phyloP scores from a whole-genome alignment of 805 yeast species.

The Kregervanrija fluxuum region DNA sequence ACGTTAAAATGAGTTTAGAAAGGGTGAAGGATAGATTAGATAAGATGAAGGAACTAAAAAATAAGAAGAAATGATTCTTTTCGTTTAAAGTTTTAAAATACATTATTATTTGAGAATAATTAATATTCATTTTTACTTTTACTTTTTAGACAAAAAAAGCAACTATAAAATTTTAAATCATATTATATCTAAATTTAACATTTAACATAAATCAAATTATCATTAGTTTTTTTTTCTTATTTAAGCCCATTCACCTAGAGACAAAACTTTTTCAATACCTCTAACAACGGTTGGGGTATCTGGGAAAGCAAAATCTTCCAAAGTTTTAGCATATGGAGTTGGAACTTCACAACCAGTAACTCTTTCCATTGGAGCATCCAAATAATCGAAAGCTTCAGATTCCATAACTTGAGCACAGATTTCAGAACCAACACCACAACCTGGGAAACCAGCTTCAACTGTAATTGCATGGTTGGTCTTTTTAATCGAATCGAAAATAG shows the following conservation, averaged over 20 bases:
- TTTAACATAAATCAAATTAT: background rate
- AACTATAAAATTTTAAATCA: background rate
- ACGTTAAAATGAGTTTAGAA: slow-evolving; percentile 62
- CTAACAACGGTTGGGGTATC: slow-evolving; percentile 83
- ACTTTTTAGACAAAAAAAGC: background rate
- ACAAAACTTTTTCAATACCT: slow-evolving; percentile 76
- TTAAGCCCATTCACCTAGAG: slow-evolving; percentile 38
- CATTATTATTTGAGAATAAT: background rate
- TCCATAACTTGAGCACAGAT: slow-evolving; percentile 97
- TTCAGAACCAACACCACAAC: slow-evolving; percentile 98
- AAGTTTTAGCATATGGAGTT: slow-evolving; percentile 93
- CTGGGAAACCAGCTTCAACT: slow-evolving; percentile 97
- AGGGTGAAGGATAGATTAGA: slow-evolving; percentile 45
- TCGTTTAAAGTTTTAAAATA: background rate
- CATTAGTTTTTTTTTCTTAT: background rate
- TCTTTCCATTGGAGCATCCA: slow-evolving; percentile 98
- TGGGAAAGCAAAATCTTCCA: slow-evolving; percentile 99
- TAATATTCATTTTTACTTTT: background rate
- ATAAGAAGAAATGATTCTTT: slow-evolving; percentile 2
- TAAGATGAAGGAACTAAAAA: slow-evolving; percentile 25
- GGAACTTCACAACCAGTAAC: slow-evolving; percentile 99
- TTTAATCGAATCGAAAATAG: slow-evolving; percentile 82
- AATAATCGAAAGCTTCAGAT: slow-evolving; percentile 94
- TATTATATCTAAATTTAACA: background rate
- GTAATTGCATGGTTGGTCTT: slow-evolving; percentile 95